Evolutionary conservation across 202 grass and related monocot genomes (phyloP), one percentile per base, ranked within the genome.

Genomic region (Eragrostis tef): DNA sequence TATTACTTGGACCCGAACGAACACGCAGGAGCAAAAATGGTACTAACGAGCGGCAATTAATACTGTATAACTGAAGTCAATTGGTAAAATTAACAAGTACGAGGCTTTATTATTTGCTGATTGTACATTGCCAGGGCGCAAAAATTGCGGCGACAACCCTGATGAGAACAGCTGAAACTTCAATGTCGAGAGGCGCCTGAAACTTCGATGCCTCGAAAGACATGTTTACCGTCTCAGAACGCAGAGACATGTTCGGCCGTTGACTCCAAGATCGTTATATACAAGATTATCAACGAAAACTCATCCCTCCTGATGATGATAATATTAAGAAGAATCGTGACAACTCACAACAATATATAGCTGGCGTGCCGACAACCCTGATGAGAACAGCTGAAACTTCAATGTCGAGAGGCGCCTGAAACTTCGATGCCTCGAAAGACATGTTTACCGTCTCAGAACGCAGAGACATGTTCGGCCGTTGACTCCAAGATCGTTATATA

Each of bases 81-180:
- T 14, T 51, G 14, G 16, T 36, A 26, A 54, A 41, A 16, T 62
- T 25, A 13, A 31, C n/a, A n/a, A n/a, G n/a, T n/a, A n/a, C n/a
- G n/a, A n/a, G n/a, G n/a, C n/a, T n/a, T n/a, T n/a, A n/a, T n/a
- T n/a, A n/a, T n/a, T n/a, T n/a, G n/a, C n/a, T n/a, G n/a, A n/a
- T n/a, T n/a, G n/a, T n/a, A n/a, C n/a, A n/a, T n/a, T n/a, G n/a
- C n/a, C n/a, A n/a, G n/a, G n/a, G n/a, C n/a, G n/a, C n/a, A n/a
- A n/a, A n/a, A n/a, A 15, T 12, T n/a, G 42, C 1, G 27, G 56
- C 36, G 73, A 42, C 3, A 13, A 25, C 17, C 31, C 59, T 43
- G 53, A 64, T 25, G 79, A 70, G 43, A 31, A 81, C 65, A 22
- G 3, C 79, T 82, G 85, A 77, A 64, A 87, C 45, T 77, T 71